These are phyloP conservation scores for Lachancea cidri DNA, from an alignment of 805 yeast species.

Conservation along the genomic window DNA sequence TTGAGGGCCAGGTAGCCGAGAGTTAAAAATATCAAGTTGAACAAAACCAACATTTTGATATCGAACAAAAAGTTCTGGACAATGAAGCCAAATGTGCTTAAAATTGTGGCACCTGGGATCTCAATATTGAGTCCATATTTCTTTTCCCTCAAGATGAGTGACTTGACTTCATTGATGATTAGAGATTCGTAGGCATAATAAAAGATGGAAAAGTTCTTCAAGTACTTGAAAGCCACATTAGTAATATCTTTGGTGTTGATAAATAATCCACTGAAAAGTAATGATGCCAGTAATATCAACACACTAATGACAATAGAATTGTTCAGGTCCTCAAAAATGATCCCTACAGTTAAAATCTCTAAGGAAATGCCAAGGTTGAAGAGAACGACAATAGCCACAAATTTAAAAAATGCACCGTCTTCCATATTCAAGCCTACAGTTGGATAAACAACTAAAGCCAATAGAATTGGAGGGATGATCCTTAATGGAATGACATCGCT, in stretches of 20 bases:
- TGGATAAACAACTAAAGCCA: constrained; percentile 81
- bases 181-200: constrained; percentile 95
- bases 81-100: constrained; percentile 91
- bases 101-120: constrained; percentile 95
- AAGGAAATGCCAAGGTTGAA: constrained; percentile 85
- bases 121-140: constrained; percentile 92
- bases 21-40: constrained; percentile 53
- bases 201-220: constrained; percentile 83
- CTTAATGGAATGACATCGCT: constrained; percentile 93
- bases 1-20: constrained; percentile 75
- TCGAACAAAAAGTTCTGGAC: constrained; percentile 73
- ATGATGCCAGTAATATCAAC: constrained; percentile 72
- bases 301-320: constrained; percentile 90
- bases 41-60: constrained; percentile 50
- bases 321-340: constrained; percentile 80
- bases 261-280: constrained; percentile 90
- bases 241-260: constrained; percentile 71
- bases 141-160: constrained; percentile 74
- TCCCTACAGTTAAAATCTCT: constrained; percentile 83
- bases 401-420: constrained; percentile 65
- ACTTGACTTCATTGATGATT: constrained; percentile 87
- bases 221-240: constrained; percentile 53
- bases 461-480: constrained; percentile 83
- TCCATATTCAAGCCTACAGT: constrained; percentile 81
- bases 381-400: constrained; percentile 62